phyloP scores from a whole-genome alignment of 768 basidiomycete genomes.

The Tubosaeta sp. region DNA sequence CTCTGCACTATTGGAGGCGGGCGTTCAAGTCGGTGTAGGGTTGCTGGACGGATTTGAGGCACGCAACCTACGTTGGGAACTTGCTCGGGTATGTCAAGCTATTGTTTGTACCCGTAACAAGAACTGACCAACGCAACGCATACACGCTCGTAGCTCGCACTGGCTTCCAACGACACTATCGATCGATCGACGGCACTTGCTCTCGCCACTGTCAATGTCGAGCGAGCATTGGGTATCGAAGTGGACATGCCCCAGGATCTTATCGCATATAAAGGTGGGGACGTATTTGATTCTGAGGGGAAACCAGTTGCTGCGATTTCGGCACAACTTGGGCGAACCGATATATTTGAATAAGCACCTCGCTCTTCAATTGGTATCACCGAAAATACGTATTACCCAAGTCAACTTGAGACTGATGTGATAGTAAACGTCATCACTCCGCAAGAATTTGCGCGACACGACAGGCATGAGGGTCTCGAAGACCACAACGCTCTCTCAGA shows the following conservation, averaged over 20 bases:
- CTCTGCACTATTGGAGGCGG: conserved; percentile 48
- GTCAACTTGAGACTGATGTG: too few relatives aligned
- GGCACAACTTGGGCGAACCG: conserved; percentile 15
- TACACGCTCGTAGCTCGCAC: conserved; percentile 25
- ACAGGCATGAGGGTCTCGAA: not conserved
- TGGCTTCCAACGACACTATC: conserved; percentile 38
- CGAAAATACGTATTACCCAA: too few relatives aligned
- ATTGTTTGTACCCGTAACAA: not conserved
- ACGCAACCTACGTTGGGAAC: conserved; percentile 34
- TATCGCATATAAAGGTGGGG: conserved; percentile 36
- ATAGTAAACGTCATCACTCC: not conserved
- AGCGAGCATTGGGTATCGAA: conserved; percentile 38
- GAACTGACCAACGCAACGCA: not conserved
- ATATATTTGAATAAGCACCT: conserved; percentile 12
- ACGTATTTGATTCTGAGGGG: conserved; percentile 33
- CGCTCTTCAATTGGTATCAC: too few relatives aligned
- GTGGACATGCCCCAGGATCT: conserved; percentile 31
- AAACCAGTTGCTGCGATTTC: conserved; percentile 39
- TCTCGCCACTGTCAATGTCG: conserved; percentile 39
- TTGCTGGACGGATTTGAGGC: conserved; percentile 31
- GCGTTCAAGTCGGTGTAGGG: conserved; percentile 63
- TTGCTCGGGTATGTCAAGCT: conserved; percentile 33
- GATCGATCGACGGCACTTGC: conserved; percentile 32
- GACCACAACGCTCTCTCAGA: not conserved
- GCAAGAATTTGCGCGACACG: not conserved